These are phyloP conservation scores for Theobroma cacao DNA, from an alignment of 345 rosid genomes.

Conservation along the genomic window DNA sequence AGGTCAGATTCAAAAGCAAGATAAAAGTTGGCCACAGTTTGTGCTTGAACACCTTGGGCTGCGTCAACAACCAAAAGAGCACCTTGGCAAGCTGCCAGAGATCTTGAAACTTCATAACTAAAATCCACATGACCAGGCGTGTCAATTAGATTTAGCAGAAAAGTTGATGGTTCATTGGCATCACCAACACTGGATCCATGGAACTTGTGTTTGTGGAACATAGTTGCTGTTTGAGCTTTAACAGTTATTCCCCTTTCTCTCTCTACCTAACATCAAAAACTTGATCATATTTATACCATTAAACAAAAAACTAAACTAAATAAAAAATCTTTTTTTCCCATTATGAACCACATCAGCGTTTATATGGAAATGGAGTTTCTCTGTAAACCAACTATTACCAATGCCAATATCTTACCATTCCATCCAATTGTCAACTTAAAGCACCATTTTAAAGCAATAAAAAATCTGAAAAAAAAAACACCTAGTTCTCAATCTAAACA, in stretches of 20 bases:
- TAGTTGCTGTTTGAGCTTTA: conserved; percentile 96
- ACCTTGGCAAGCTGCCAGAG: conserved; percentile 98
- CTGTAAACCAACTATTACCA: not conserved
- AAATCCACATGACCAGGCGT: conserved; percentile 99
- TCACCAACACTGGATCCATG: conserved; percentile 16
- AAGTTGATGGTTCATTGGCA: conserved; percentile 35
- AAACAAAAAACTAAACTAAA: not conserved
- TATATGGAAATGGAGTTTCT: not conserved
- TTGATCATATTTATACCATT: not conserved
- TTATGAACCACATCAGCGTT: not conserved
- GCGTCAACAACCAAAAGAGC: conserved; percentile 97
- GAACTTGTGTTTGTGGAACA: conserved; percentile 58
- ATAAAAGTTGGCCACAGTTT: conserved; percentile 95
- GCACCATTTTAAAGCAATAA: not conserved
- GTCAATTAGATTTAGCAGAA: conserved; percentile 77
- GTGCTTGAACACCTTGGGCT: conserved; percentile 99
- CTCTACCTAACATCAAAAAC: conserved; percentile 62
- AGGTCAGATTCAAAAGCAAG: conserved; percentile 89
- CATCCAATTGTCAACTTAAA: not conserved
- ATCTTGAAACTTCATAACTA: conserved; percentile 97
- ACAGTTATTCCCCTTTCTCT: conserved; percentile 99
- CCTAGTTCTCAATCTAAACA: not conserved
- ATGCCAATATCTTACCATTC: not conserved
- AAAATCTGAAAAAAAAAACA: not conserved
- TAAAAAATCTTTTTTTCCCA: not conserved